A percentile compares a stretch with the other conserved stretches of the same genome.
Evolutionary conservation across 2,329 filamentous ascomycete genomes (phyloP).

Genomic region (Paraphoma chrysanthemicola): DNA sequence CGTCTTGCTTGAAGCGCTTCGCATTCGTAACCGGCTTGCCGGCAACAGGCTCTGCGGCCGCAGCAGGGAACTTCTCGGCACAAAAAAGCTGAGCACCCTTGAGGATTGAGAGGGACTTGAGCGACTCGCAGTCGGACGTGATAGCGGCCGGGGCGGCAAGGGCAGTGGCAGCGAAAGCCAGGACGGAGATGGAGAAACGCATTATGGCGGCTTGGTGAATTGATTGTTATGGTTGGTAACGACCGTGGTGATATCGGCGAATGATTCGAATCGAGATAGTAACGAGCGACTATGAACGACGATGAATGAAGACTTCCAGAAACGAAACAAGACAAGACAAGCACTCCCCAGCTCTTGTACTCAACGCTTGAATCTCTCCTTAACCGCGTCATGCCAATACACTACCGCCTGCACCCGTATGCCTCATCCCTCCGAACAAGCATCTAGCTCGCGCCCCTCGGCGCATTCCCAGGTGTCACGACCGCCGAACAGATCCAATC

Average conservation of each 20-base stretch:
- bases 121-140: not conserved
- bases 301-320: too few relatives aligned
- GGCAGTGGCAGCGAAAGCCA: not conserved
- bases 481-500: not conserved
- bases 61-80: not conserved
- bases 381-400: constrained; percentile 4
- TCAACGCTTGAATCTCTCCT: not conserved
- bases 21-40: not conserved
- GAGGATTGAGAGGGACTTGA: constrained; percentile 1
- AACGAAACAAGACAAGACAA: not conserved
- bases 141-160: not conserved
- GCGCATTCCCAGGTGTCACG: not conserved
- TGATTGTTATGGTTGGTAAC: not conserved
- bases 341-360: not conserved
- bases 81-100: constrained; percentile 1
- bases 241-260: not conserved
- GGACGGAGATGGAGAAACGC: not conserved
- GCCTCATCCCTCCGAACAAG: too few relatives aligned
- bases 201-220: not conserved
- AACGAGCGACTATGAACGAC: not conserved
- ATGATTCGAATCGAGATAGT: not conserved
- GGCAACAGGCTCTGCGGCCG: not conserved
- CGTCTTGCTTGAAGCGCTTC: constrained; percentile 1
- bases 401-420: not conserved
- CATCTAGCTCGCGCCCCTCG: too few relatives aligned